Percentiles rank a stretch among this genome's conserved stretches.
phyloP scores from a whole-genome alignment of 129 eudicot genomes.

The Chrysanthemum seticuspe region DNA sequence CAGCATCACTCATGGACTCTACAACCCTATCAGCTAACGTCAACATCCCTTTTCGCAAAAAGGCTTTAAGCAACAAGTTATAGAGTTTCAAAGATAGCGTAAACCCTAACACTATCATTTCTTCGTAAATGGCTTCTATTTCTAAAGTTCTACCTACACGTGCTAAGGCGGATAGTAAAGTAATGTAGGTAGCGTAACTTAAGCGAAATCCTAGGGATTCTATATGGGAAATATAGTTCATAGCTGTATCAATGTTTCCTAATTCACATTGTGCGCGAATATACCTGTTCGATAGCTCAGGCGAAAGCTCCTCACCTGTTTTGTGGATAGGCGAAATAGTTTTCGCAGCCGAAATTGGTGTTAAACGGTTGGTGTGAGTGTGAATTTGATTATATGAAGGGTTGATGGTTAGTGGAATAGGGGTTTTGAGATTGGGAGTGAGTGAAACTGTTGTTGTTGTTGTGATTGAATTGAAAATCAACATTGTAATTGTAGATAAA shows the following conservation, averaged over 20 bases:
- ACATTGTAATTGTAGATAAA: too few species aligned
- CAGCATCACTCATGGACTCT: conserved; percentile 39
- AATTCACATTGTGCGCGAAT: conserved; percentile 44
- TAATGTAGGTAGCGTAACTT: conserved; percentile 39
- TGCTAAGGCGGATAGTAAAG: conserved; percentile 48
- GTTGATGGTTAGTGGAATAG: too few species aligned
- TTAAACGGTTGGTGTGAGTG: too few species aligned
- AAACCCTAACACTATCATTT: conserved; percentile 51
- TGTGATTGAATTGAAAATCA: too few species aligned
- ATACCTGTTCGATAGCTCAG: conserved; percentile 44
- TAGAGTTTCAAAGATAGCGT: conserved; percentile 46
- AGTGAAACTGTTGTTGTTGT: too few species aligned
- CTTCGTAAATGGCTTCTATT: conserved; percentile 65
- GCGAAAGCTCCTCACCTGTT: conserved; percentile 51
- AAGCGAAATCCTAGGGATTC: conserved; percentile 65
- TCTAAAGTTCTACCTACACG: conserved; percentile 67
- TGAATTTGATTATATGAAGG: too few species aligned
- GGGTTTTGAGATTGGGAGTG: too few species aligned
- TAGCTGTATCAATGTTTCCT: conserved; percentile 61
- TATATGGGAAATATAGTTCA: conserved; percentile 58
- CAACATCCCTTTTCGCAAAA: conserved; percentile 67
- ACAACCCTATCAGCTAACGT: conserved; percentile 43
- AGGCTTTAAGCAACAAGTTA: conserved; percentile 54
- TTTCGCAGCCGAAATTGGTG: too few species aligned
- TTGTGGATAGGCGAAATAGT: neutral